Conservation (phyloP, 768 basidiomycete genomes). For the Mycena maculata region DNA sequence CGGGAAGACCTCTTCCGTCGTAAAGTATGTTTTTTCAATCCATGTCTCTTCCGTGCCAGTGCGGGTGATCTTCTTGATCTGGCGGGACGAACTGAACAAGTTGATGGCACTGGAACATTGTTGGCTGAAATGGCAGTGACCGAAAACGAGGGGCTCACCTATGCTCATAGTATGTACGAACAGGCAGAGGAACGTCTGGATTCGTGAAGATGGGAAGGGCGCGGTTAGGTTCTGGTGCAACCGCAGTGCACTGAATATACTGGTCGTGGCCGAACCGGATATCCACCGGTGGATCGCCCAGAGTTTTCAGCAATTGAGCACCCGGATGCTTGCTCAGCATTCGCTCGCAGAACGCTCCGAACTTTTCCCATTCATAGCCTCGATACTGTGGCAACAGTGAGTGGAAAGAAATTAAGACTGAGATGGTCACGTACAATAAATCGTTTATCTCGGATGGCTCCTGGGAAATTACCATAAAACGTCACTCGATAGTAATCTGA, state of each 20-base stretch:
- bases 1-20: slow-evolving; percentile 90
- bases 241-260: slow-evolving; percentile 90
- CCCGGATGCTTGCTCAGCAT: slow-evolving; percentile 92
- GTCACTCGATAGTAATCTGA: slow-evolving; percentile 94
- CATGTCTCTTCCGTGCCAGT: slow-evolving; percentile 82
- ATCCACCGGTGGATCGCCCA: slow-evolving; percentile 83
- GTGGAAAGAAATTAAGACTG: slow-evolving; percentile 10
- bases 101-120: slow-evolving; percentile 73
- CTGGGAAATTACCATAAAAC: slow-evolving; percentile 93
- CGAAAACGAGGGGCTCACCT: slow-evolving; percentile 57
- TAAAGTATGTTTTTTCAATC: slow-evolving; percentile 90
- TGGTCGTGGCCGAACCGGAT: slow-evolving; percentile 82
- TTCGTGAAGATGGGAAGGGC: slow-evolving; percentile 83
- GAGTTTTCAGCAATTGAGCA: slow-evolving; percentile 79
- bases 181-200: slow-evolving; percentile 82
- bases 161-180: slow-evolving; percentile 89
- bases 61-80: slow-evolving; percentile 69
- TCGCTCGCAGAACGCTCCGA: slow-evolving; percentile 87
- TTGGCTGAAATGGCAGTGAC: background rate
- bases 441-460: slow-evolving; percentile 86
- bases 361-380: slow-evolving; percentile 96
- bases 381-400: slow-evolving; percentile 71
- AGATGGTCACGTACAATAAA: slow-evolving; percentile 74
- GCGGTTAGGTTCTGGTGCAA: slow-evolving; percentile 87
- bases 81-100: slow-evolving; percentile 81